Evolutionary conservation across 2,329 filamentous ascomycete genomes (phyloP).

Genomic region (Penicillium digitatum): DNA sequence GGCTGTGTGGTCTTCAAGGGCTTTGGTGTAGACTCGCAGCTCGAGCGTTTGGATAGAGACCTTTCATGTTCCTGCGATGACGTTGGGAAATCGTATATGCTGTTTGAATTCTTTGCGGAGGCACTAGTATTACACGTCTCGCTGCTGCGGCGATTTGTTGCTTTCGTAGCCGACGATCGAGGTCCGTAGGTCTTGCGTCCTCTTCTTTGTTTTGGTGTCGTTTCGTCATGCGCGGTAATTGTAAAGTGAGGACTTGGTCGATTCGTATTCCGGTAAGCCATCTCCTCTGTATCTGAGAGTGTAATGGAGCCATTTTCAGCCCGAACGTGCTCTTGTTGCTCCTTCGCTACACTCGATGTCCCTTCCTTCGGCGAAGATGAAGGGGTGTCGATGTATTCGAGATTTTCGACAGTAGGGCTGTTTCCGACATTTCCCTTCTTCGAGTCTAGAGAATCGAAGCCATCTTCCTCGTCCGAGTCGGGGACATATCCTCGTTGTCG

Average conservation of each 20-base stretch:
- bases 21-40: conserved; percentile 7
- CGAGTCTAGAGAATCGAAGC: conserved; percentile 35
- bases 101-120: conserved; percentile 9
- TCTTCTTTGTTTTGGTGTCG: conserved; percentile 12
- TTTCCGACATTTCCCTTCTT: conserved; percentile 10
- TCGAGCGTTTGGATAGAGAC: conserved; percentile 3
- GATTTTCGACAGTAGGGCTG: conserved; percentile 10
- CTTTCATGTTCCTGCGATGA: conserved; percentile 13
- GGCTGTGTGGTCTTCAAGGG: not conserved
- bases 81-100: conserved; percentile 27
- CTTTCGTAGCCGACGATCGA: conserved; percentile 11
- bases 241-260: not conserved
- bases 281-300: not conserved
- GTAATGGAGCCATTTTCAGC: not conserved
- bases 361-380: conserved; percentile 1
- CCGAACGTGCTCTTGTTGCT: not conserved
- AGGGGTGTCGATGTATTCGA: conserved; percentile 20
- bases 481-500: conserved; percentile 50
- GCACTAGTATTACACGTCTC: not conserved
- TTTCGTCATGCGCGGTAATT: not conserved
- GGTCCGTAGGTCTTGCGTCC: conserved; percentile 12
- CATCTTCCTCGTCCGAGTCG: conserved; percentile 49
- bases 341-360: conserved; percentile 1
- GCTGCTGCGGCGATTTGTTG: not conserved
- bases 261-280: not conserved